A percentile compares a stretch with the other conserved stretches of the same genome.
These are phyloP conservation scores for Geotrichum aggregatum DNA, from an alignment of 1,139 yeast genomes.

Conservation along the genomic window DNA sequence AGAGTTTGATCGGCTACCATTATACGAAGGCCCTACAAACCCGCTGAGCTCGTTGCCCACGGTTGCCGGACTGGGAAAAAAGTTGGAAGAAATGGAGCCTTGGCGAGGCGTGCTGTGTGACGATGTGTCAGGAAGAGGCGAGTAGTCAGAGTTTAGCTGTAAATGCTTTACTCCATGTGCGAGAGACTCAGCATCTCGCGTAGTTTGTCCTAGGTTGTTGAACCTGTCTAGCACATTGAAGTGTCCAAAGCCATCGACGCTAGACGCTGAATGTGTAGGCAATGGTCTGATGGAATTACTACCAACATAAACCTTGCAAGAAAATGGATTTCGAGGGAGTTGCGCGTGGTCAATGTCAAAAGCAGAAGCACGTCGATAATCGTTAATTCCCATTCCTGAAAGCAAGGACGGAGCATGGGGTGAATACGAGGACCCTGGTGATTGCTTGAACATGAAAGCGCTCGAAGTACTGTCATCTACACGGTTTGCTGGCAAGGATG, in stretches of 20 bases:
- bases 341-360: neutral
- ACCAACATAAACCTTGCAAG: neutral
- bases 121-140: slow-evolving; percentile 2
- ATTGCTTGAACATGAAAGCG: neutral
- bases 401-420: neutral
- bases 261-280: neutral
- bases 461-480: neutral
- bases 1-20: slow-evolving; percentile 12
- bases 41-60: slow-evolving; percentile 7
- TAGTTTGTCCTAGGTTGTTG: slow-evolving; percentile 72
- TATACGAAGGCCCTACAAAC: slow-evolving; percentile 14
- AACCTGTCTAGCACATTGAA: slow-evolving; percentile 44
- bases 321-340: neutral
- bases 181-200: slow-evolving; percentile 63
- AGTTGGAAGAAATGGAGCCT: slow-evolving; percentile 9
- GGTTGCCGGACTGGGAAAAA: slow-evolving; percentile 7
- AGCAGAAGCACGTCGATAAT: slow-evolving; percentile 8
- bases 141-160: slow-evolving; percentile 8
- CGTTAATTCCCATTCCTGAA: too few relatives aligned
- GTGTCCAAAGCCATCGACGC: too few relatives aligned
- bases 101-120: slow-evolving; percentile 14
- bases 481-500: neutral
- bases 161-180: slow-evolving; percentile 9
- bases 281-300: neutral
- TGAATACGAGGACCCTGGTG: neutral